Evolutionary conservation across 2,329 filamentous ascomycete species (phyloP).

Genomic region (Botrytis galanthina): DNA sequence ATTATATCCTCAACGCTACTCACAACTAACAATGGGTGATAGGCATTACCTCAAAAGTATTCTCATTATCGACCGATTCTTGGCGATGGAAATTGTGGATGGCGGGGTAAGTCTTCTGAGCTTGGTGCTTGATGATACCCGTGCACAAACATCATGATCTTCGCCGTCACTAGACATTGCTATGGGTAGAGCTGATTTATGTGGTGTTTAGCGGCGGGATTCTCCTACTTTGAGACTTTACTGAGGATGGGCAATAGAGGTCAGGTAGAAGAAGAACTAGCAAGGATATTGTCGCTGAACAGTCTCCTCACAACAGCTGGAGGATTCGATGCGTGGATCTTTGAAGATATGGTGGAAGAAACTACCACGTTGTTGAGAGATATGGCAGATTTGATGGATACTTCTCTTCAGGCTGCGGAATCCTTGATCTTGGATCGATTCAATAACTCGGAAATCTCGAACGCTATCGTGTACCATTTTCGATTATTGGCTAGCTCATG

Average conservation of each 20-base stretch:
- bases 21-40: conserved; percentile 17
- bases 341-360: conserved; percentile 81
- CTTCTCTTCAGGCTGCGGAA: conserved; percentile 47
- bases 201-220: conserved; percentile 70
- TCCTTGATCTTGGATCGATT: conserved; percentile 62
- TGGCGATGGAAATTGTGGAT: conserved; percentile 95
- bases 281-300: conserved; percentile 69
- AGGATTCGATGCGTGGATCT: conserved; percentile 66
- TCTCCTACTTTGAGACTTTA: conserved; percentile 87
- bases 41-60: conserved; percentile 81
- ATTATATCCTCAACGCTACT: conserved; percentile 3
- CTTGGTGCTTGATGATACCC: conserved; percentile 21
- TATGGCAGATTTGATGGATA: conserved; percentile 56
- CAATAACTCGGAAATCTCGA: conserved; percentile 67
- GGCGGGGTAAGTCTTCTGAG: conserved; percentile 74
- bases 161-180: conserved; percentile 15
- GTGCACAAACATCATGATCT: conserved; percentile 8
- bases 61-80: conserved; percentile 83
- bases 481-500: conserved; percentile 80
- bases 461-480: conserved; percentile 80
- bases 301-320: conserved; percentile 69
- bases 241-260: conserved; percentile 63
- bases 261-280: conserved; percentile 67
- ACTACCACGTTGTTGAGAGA: conserved; percentile 66
- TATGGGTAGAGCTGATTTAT: conserved; percentile 25